Conservation (phyloP, 768 basidiomycete species). For the Lyophyllum shimeji region DNA sequence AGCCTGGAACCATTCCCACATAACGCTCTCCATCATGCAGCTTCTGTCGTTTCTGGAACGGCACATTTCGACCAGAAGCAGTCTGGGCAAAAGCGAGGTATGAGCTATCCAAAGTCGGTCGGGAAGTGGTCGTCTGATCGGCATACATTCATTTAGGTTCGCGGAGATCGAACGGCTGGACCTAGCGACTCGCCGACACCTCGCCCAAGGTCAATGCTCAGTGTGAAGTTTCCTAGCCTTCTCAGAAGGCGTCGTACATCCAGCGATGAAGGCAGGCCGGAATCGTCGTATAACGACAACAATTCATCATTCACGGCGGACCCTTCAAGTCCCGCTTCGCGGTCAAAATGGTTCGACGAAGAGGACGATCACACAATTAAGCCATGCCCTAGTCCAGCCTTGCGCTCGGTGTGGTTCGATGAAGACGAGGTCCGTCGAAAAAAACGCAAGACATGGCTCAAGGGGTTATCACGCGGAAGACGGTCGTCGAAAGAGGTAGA, state of each 20-base stretch:
- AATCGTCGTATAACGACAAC: constrained; percentile 1
- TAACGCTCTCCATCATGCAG: constrained; percentile 7
- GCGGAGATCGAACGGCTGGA: neutral
- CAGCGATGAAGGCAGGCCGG: neutral
- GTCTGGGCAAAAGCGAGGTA: constrained; percentile 4
- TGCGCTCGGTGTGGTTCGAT: neutral
- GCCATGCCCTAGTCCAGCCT: neutral
- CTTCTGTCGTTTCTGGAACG: constrained; percentile 13
- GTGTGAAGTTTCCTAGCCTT: constrained; percentile 1
- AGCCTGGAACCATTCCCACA: neutral
- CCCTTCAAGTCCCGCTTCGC: neutral
- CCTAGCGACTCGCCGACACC: neutral
- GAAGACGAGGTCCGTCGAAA: constrained; percentile 1
- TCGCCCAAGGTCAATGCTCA: constrained; percentile 9
- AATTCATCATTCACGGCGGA: neutral
- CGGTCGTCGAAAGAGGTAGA: constrained; percentile 6
- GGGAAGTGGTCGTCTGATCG: neutral
- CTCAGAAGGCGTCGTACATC: neutral
- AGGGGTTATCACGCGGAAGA: constrained; percentile 1
- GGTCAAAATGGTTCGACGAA: constrained; percentile 1
- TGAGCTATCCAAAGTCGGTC: neutral
- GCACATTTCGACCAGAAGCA: constrained; percentile 5
- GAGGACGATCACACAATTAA: neutral
- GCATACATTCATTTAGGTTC: neutral
- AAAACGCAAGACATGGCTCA: constrained; percentile 11